These are phyloP conservation scores for Coniochaeta ligniaria DNA, from an alignment of 2,329 filamentous ascomycete species.

Conservation along the genomic window DNA sequence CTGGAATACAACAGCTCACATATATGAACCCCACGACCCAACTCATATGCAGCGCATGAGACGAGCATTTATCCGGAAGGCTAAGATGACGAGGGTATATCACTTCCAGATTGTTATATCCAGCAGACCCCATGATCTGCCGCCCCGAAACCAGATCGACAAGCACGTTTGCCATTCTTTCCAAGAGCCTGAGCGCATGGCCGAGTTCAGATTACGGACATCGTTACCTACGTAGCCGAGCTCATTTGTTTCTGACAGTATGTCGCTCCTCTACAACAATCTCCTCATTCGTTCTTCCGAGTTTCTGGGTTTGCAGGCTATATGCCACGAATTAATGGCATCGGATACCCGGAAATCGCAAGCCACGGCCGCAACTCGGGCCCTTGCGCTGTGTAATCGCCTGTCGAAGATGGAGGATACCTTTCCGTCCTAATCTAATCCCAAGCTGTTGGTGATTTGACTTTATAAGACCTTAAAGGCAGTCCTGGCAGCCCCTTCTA, in stretches of 20 bases:
- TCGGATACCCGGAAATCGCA: neutral
- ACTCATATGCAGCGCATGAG: neutral
- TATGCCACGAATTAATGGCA: neutral
- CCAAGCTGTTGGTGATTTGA: neutral
- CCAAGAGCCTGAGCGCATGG: neutral
- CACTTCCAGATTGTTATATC: slow-evolving; percentile 1
- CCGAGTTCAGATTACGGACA: neutral
- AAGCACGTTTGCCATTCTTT: neutral
- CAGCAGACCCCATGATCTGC: neutral
- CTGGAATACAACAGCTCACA: neutral
- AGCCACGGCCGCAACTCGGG: neutral
- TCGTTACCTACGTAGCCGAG: neutral
- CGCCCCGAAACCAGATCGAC: neutral
- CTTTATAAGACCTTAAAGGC: neutral
- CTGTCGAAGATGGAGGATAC: neutral
- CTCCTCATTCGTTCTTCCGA: neutral
- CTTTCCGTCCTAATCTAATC: neutral
- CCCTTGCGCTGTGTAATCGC: neutral
- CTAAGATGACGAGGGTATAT: slow-evolving; percentile 1
- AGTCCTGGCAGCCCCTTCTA: neutral
- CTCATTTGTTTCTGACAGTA: neutral
- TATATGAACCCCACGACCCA: neutral
- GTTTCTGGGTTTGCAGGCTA: neutral
- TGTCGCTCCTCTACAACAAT: neutral
- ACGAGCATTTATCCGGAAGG: slow-evolving; percentile 3